Conservation (phyloP, 306 rosid species). For the Prunus fruticosa region DNA sequence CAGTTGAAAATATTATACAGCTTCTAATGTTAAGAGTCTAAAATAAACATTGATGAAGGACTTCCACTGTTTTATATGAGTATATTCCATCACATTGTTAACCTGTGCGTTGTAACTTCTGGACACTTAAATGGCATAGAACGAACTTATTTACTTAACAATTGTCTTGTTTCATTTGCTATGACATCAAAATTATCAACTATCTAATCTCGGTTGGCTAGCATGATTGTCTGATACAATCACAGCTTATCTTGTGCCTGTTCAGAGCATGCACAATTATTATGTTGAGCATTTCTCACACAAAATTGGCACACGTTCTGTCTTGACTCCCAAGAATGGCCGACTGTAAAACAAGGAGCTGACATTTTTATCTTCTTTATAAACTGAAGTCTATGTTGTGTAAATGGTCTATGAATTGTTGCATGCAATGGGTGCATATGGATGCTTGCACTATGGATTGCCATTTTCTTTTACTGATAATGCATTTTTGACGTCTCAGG, state of each 20-base stretch:
- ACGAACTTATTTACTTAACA: background rate
- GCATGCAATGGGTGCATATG: background rate
- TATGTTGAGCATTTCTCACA: background rate
- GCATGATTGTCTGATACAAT: background rate
- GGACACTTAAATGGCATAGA: background rate
- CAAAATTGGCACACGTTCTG: background rate
- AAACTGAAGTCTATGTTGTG: background rate
- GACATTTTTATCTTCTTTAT: background rate
- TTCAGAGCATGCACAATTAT: background rate
- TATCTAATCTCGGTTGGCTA: background rate
- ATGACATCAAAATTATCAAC: background rate
- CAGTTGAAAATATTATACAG: background rate
- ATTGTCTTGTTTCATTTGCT: background rate
- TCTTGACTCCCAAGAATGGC: background rate
- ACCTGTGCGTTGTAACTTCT: background rate
- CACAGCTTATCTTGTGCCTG: background rate
- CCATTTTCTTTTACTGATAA: background rate
- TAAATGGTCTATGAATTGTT: background rate
- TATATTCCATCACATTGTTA: background rate
- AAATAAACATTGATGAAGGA: background rate
- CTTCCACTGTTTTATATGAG: background rate
- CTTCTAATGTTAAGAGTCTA: background rate
- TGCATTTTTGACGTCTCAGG: slow-evolving; percentile 43
- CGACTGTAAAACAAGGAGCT: background rate
- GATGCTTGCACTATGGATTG: background rate